phyloP scores from a whole-genome alignment of 768 basidiomycete genomes.

The Paxillus rubicundulus region DNA sequence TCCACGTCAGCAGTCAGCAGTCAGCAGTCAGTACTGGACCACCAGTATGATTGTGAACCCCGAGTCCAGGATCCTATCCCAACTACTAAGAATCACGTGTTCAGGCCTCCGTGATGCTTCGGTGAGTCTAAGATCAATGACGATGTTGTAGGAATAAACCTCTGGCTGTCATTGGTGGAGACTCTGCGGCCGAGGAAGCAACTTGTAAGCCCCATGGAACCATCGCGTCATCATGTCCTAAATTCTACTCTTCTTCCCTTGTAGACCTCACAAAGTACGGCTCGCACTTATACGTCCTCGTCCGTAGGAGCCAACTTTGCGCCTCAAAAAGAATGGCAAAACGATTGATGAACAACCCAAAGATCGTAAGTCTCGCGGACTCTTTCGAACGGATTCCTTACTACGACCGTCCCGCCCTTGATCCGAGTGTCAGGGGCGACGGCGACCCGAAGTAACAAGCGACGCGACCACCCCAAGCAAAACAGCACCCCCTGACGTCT shows the following conservation, averaged over 20 bases:
- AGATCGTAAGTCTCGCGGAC: constrained; percentile 61
- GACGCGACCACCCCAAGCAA: background rate
- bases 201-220: constrained; percentile 90
- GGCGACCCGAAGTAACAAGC: background rate
- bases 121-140: too few relatives aligned
- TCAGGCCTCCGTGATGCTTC: too few relatives aligned
- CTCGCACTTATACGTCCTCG: constrained; percentile 94
- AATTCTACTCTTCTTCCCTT: background rate
- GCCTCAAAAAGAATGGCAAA: constrained; percentile 99
- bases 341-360: constrained; percentile 82
- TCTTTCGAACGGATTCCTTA: background rate
- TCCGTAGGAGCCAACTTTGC: constrained; percentile 87
- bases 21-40: too few relatives aligned
- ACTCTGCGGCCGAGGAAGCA: constrained; percentile 97
- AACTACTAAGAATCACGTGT: too few relatives aligned
- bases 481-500: background rate
- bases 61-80: too few relatives aligned
- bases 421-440: too few relatives aligned
- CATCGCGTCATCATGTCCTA: background rate
- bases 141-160: constrained; percentile 74
- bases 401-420: too few relatives aligned
- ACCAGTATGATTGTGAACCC: too few relatives aligned
- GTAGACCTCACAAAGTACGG: constrained; percentile 95
- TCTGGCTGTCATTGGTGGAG: constrained; percentile 95
- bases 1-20: too few relatives aligned